Conservation (phyloP, 192 early-diverging fungal genomes). For the Podila verticillata region DNA sequence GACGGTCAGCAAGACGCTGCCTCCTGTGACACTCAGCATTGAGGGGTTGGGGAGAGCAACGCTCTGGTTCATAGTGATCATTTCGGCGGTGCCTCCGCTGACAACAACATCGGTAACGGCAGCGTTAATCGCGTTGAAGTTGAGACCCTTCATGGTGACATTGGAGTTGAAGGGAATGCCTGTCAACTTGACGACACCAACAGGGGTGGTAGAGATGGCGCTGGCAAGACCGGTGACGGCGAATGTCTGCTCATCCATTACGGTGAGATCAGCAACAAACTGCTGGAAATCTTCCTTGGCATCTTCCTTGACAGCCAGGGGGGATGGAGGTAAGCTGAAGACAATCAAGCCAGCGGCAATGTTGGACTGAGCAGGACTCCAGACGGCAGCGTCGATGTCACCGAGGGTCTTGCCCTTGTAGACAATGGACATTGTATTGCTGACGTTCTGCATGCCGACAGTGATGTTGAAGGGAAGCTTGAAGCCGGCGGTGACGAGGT, state of each 20-base stretch:
- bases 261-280: conserved; percentile 59
- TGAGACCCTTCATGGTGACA: conserved; percentile 61
- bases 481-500: conserved; percentile 57
- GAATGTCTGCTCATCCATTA: conserved; percentile 51
- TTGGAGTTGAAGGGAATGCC: conserved; percentile 63
- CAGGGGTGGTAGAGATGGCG: conserved; percentile 60
- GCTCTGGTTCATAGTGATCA: conserved; percentile 50
- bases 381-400: conserved; percentile 37
- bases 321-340: conserved; percentile 56
- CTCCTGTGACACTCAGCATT: conserved; percentile 24
- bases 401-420: conserved; percentile 30
- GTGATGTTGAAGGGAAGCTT: conserved; percentile 70
- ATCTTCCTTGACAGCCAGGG: conserved; percentile 54
- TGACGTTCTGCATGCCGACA: conserved; percentile 60
- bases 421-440: conserved; percentile 59
- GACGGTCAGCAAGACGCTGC: conserved; percentile 29
- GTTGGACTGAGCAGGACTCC: conserved; percentile 49
- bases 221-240: conserved; percentile 57
- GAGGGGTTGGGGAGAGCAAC: conserved; percentile 42
- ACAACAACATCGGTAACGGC: conserved; percentile 61
- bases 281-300: conserved; percentile 58
- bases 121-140: conserved; percentile 59
- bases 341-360: conserved; percentile 49
- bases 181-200: conserved; percentile 60
- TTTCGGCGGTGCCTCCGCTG: conserved; percentile 55